Base-by-base conservation (phyloP, 1,139 yeast species). In the Geotrichum fermentans region DNA sequence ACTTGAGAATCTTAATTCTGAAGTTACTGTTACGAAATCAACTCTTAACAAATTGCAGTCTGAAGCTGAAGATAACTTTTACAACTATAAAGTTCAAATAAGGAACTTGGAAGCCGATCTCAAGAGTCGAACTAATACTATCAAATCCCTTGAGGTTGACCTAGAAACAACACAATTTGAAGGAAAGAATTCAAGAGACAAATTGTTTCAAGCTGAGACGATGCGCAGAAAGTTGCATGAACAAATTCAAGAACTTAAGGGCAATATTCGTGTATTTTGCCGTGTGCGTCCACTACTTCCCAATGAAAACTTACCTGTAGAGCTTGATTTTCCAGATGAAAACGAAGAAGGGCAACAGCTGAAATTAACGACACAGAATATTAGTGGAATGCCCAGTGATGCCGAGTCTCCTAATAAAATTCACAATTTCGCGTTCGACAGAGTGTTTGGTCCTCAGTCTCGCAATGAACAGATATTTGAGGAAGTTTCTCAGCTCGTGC, bases 251-350 rank as follows among this genome's bases (percentile, higher is more conserved):
- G 96, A 88, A 52, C 66, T 90, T 38, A 87, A 90, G 63, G 98
- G 98, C 0, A 92, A 89, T 59, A 88, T 92, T 35, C 70, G 98
- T 39, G 97, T 92, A 0, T 89, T 82, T 59, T 92, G 97, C 62
- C 75, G 98, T 38, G 75, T 90, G 3, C 73, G 95, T 46, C 96
- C 97, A 0, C 68, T 73, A 1, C 52, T 61, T 1, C 47, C 56
- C 1, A 47, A 53, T 1, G 52, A 60, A 32, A 64, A 65, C 21
- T 61, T 63, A 4, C 53, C 68, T 5, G 65, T 75, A 0, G 65
- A 66, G 4, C 67, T 82, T 13, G 66, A 66, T 20, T 74, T 76
- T 17, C 78, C 83, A 0, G 77, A 73, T 52, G 75, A 74, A 51
- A 79, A 79, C 28, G 75, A 76, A 42, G 80, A 77, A 33, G 80